These are phyloP conservation scores for Volvox africanus DNA, from an alignment of 139 green algal genomes.

Conservation along the genomic window DNA sequence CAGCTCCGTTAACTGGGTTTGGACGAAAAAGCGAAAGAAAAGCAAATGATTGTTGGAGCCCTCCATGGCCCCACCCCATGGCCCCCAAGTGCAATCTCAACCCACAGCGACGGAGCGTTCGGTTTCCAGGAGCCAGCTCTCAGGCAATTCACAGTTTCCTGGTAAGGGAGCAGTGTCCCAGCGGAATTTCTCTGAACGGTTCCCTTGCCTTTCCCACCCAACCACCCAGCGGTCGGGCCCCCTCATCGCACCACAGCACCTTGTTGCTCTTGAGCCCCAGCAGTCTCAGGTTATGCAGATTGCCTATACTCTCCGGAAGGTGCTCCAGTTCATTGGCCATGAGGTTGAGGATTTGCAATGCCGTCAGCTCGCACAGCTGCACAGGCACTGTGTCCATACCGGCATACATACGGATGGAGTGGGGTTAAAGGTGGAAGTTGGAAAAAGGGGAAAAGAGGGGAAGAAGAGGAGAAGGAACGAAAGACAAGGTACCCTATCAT, in stretches of 20 bases:
- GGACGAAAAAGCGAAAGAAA: background rate
- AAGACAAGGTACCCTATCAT: too few relatives aligned
- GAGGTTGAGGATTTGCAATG: conserved; percentile 73
- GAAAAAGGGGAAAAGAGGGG: too few relatives aligned
- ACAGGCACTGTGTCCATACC: conserved; percentile 51
- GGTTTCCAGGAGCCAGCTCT: too few relatives aligned
- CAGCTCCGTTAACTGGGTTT: conserved; percentile 52
- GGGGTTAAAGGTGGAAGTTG: background rate
- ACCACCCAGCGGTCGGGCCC: too few relatives aligned
- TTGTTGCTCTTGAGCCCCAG: conserved; percentile 68
- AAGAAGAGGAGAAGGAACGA: too few relatives aligned
- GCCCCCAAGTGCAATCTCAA: background rate
- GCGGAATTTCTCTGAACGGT: too few relatives aligned
- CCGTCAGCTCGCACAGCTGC: conserved; percentile 61
- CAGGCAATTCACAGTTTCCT: too few relatives aligned
- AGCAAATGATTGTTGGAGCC: too few relatives aligned
- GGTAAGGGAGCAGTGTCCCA: too few relatives aligned
- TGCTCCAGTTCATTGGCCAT: conserved; percentile 76
- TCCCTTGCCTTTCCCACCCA: too few relatives aligned
- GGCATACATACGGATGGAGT: background rate
- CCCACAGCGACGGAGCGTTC: too few relatives aligned
- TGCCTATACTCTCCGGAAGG: conserved; percentile 61
- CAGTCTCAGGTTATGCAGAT: conserved; percentile 41
- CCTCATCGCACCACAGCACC: background rate
- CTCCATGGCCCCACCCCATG: background rate